These are phyloP conservation scores for Xerocomus nothofagi DNA, from an alignment of 1,284 basidiomycete genomes.

Conservation along the genomic window DNA sequence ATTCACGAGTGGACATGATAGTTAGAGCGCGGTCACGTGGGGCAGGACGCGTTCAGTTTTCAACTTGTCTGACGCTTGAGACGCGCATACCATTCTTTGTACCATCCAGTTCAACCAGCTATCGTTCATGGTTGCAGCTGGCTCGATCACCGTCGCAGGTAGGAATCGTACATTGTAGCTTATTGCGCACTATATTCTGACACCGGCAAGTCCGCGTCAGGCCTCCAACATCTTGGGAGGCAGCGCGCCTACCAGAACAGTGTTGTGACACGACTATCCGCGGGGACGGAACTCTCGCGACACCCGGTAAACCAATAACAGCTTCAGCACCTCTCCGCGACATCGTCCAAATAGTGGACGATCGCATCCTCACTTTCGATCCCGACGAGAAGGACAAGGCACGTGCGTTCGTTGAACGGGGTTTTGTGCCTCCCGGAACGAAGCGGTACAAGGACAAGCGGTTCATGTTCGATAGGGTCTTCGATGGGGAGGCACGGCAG, in stretches of 20 bases:
- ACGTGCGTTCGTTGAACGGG: constrained; percentile 73
- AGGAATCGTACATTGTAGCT: constrained; percentile 18
- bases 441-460: constrained; percentile 91
- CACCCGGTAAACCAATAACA: constrained; percentile 53
- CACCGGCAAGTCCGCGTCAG: constrained; percentile 77
- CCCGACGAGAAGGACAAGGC: constrained; percentile 84
- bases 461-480: constrained; percentile 95
- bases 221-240: constrained; percentile 84
- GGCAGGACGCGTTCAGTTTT: constrained; percentile 35
- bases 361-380: constrained; percentile 93
- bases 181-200: constrained; percentile 1
- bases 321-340: constrained; percentile 63
- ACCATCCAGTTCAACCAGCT: constrained; percentile 6
- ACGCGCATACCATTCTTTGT: neutral
- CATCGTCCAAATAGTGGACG: constrained; percentile 78
- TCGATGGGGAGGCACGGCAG: constrained; percentile 77
- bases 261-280: constrained; percentile 69
- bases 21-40: constrained; percentile 32
- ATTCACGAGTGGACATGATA: constrained; percentile 28
- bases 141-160: constrained; percentile 87
- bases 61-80: constrained; percentile 23
- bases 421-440: constrained; percentile 80
- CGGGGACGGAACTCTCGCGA: constrained; percentile 79
- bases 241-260: constrained; percentile 73
- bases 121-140: constrained; percentile 69